Evolutionary conservation across 1,139 yeast genomes (phyloP).

Genomic region (Kodamaea sp.): DNA sequence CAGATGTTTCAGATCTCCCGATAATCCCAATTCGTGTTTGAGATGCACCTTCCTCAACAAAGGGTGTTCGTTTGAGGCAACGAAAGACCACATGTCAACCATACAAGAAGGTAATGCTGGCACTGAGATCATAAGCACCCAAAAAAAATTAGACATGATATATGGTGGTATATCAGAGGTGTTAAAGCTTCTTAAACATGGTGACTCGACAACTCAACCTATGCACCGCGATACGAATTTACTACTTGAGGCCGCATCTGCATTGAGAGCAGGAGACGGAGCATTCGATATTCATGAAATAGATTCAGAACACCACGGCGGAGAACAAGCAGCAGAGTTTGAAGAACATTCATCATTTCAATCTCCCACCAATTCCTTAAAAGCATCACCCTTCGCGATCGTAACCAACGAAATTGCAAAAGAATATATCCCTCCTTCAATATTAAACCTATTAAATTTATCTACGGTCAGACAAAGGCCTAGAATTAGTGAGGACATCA

Average conservation of each 20-base stretch:
- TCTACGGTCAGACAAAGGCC: conserved; percentile 9
- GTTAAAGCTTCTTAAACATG: conserved; percentile 22
- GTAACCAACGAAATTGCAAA: conserved; percentile 35
- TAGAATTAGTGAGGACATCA: conserved; percentile 37
- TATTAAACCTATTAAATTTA: conserved; percentile 41
- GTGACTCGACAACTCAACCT: conserved; percentile 1
- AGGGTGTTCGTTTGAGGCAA: conserved; percentile 51
- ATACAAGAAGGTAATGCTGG: conserved; percentile 4
- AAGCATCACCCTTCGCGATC: conserved; percentile 53
- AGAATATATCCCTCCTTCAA: conserved; percentile 42
- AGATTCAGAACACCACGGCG: too few species aligned
- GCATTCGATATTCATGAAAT: too few species aligned
- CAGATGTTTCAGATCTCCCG: conserved; percentile 55
- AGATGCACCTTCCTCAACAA: conserved; percentile 54
- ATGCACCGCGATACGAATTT: conserved; percentile 25
- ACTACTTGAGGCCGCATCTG: conserved; percentile 23
- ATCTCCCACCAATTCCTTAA: conserved; percentile 41
- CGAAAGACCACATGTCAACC: conserved; percentile 10
- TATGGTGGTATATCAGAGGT: conserved; percentile 37
- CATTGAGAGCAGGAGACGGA: background rate
- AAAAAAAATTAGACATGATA: conserved; percentile 25
- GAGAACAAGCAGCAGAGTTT: conserved; percentile 1
- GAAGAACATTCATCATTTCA: conserved; percentile 31
- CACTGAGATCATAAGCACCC: conserved; percentile 1
- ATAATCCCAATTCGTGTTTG: conserved; percentile 49